Evolutionary conservation across 768 basidiomycete species (phyloP).

Genomic region (Phlegmacium glaucopus): DNA sequence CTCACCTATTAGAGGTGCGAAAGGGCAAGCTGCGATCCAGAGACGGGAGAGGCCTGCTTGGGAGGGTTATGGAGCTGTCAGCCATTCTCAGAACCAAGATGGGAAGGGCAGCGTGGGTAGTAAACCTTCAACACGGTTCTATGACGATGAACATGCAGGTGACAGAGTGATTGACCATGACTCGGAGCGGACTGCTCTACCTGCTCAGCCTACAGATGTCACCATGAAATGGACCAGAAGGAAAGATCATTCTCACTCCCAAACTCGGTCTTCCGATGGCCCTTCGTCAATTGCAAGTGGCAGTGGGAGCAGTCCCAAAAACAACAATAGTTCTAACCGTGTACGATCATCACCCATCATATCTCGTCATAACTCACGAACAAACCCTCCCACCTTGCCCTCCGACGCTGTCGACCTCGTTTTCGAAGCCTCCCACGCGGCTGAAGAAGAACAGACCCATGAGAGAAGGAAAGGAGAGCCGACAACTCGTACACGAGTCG

Average conservation of each 20-base stretch:
- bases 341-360: conserved; percentile 27
- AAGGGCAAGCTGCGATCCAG: conserved; percentile 37
- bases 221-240: conserved; percentile 44
- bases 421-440: conserved; percentile 62
- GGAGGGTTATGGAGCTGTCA: conserved; percentile 59
- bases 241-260: conserved; percentile 20
- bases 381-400: conserved; percentile 34
- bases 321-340: conserved; percentile 12
- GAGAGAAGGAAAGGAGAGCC: conserved; percentile 66
- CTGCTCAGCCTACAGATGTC: conserved; percentile 34
- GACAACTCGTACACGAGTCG: conserved; percentile 23
- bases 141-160: conserved; percentile 13
- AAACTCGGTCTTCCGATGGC: conserved; percentile 9
- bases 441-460: conserved; percentile 46
- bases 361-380: conserved; percentile 29
- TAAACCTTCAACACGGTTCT: conserved; percentile 5
- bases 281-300: conserved; percentile 25
- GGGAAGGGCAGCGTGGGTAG: conserved; percentile 7
- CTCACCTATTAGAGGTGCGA: conserved; percentile 51
- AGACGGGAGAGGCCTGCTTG: conserved; percentile 38
- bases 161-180: conserved; percentile 47
- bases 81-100: conserved; percentile 22
- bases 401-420: conserved; percentile 89
- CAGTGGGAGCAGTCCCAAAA: conserved; percentile 17
- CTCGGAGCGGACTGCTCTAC: conserved; percentile 27